Evolutionary conservation across 176 grass and related monocot species (phyloP), one percentile per base, ranked within the genome.

Genomic region (Miscanthus lutarioriparius): DNA sequence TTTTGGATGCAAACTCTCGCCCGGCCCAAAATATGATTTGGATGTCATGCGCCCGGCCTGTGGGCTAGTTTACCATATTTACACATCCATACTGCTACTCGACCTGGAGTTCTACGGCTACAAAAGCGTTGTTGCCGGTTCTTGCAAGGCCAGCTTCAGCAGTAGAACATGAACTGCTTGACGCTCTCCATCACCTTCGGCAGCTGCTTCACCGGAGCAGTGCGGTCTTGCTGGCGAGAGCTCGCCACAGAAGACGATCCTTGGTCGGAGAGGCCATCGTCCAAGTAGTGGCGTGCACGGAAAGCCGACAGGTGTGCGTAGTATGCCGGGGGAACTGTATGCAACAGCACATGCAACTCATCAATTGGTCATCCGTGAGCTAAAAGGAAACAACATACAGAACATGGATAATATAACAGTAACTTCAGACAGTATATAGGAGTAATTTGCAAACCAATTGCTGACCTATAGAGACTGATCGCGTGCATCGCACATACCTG

Each of bases 261-360:
- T 59, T 79, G 74, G 33, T 96, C 91, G 3, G 75, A 85, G 8
- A 41, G 44, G 11, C 87, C 86, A 2, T 86, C 90, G 0, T 98
- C 89, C 22, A 86, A 3, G 79, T 95, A 98, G 51, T 88, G 83
- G 30, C 91, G 93, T 1, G 93, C 92, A 0, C 89, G 87, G 36
- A 88, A 98, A 26, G 96, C 91, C 1, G 85, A 91, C 51, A 98
- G 64, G 39, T 93, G 96, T 4, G 91, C 96, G 70, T 98, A 98
- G 53, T 95, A 93, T 8, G 89, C 95, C 10, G 92, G 95, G 15
- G 95, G 91, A 67, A 93, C 92, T 98, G 91, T 54, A 30, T 5
- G 1, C 15, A 75, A 12, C 33, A 70, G 23, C 33, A 70, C 9
- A 56, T 4, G 4, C 0, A n/a, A 40, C 30, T 32, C 30, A n/a